phyloP scores from a whole-genome alignment of 1,284 basidiomycete species.

The Fereydounia khargensis region DNA sequence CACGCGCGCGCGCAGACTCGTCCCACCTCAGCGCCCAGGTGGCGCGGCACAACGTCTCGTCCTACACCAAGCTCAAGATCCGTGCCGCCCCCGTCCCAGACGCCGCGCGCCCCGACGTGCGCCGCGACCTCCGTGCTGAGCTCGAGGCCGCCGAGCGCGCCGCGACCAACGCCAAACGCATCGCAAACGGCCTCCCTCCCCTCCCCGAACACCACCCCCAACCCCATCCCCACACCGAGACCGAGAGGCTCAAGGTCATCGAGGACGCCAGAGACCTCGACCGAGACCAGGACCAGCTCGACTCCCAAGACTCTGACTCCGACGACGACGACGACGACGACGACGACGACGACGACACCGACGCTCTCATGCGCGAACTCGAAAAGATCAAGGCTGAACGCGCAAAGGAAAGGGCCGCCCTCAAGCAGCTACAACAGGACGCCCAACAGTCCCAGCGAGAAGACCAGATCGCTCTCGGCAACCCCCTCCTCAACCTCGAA shows the following conservation, averaged over 20 bases:
- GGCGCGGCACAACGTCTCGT: constrained; percentile 18
- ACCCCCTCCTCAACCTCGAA: constrained; percentile 52
- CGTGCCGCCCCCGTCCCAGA: constrained; percentile 6
- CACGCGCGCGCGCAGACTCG: constrained; percentile 34
- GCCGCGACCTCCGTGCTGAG: constrained; percentile 42
- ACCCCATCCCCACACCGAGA: no score
- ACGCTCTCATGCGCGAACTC: constrained; percentile 42
- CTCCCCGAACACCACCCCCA: no score
- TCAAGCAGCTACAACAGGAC: constrained; percentile 2
- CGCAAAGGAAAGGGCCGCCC: constrained; percentile 30
- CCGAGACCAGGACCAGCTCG: constrained; percentile 5
- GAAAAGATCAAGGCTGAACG: constrained; percentile 52
- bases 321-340: constrained; percentile 14
- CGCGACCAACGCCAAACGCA: constrained; percentile 19
- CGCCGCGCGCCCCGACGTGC: neutral
- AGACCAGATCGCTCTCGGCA: constrained; percentile 50
- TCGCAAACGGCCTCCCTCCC: constrained; percentile 12
- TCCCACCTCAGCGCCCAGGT: constrained; percentile 27
- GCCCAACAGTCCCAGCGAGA: constrained; percentile 22
- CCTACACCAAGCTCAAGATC: constrained; percentile 53
- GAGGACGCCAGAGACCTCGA: constrained; percentile 11
- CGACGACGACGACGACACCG: constrained; percentile 45
- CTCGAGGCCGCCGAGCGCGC: constrained; percentile 41
- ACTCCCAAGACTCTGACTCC: constrained; percentile 1
- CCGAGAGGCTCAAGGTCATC: constrained; percentile 12